Evolutionary conservation across 164 flowering plant genomes (phyloP).

Genomic region (Tetrastigma voinierianum): DNA sequence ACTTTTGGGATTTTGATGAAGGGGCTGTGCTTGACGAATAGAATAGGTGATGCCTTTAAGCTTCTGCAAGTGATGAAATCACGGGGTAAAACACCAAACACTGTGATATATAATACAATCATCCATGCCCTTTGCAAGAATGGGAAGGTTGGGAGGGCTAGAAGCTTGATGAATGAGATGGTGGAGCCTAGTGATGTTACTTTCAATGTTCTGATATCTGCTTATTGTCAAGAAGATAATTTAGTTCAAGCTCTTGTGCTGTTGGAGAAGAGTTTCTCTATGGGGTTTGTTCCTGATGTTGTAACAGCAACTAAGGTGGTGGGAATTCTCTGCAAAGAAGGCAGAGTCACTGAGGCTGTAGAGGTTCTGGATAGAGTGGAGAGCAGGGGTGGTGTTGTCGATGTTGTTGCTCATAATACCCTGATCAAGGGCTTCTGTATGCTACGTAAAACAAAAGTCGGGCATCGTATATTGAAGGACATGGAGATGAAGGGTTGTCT

Average conservation of each 20-base stretch:
- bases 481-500: slow-evolving; percentile 87
- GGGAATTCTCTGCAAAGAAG: slow-evolving; percentile 55
- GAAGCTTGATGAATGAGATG: slow-evolving; percentile 84
- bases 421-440: slow-evolving; percentile 70
- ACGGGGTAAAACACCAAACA: slow-evolving; percentile 43
- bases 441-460: slow-evolving; percentile 57
- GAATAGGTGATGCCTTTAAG: slow-evolving; percentile 80
- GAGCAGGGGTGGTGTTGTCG: slow-evolving; percentile 53
- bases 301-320: slow-evolving; percentile 68
- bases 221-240: slow-evolving; percentile 62
- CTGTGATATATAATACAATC: slow-evolving; percentile 78
- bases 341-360: slow-evolving; percentile 62
- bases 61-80: slow-evolving; percentile 67
- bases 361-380: slow-evolving; percentile 71
- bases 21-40: slow-evolving; percentile 82
- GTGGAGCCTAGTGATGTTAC: slow-evolving; percentile 66
- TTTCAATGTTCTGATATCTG: slow-evolving; percentile 68
- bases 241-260: slow-evolving; percentile 68
- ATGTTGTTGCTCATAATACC: slow-evolving; percentile 69
- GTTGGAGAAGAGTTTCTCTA: slow-evolving; percentile 63
- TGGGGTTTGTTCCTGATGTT: slow-evolving; percentile 64
- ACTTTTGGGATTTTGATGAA: slow-evolving; percentile 90
- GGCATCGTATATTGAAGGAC: slow-evolving; percentile 46
- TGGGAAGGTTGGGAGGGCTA: slow-evolving; percentile 81
- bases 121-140: slow-evolving; percentile 75